A percentile compares a stretch with the other conserved stretches of the same genome.
Conservation (phyloP, 129 eudicot species). For the Arctium lappa region DNA sequence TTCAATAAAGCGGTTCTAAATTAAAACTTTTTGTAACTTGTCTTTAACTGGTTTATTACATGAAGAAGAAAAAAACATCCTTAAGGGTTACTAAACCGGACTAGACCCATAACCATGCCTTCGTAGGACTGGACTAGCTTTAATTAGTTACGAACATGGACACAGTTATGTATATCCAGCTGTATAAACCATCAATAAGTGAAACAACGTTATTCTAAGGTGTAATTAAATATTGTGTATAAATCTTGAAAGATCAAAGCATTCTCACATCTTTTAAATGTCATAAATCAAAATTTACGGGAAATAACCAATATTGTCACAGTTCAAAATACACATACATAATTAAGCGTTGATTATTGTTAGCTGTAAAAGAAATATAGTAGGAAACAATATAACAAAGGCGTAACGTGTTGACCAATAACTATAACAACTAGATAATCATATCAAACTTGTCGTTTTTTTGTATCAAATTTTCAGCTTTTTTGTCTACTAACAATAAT, state of each 20-base stretch:
- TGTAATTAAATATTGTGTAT: neutral
- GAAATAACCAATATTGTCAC: neutral
- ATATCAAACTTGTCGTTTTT: neutral
- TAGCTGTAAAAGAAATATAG: neutral
- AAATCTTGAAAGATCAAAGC: neutral
- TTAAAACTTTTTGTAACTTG: too few relatives aligned
- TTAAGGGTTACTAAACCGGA: too few relatives aligned
- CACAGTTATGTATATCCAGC: neutral
- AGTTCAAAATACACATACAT: neutral
- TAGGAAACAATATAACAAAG: slow-evolving; percentile 6
- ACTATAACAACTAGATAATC: neutral
- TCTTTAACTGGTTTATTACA: neutral
- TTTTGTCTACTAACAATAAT: too few relatives aligned
- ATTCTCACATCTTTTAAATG: neutral
- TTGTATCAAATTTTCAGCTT: neutral
- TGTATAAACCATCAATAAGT: neutral
- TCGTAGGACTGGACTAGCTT: too few relatives aligned
- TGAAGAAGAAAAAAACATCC: too few relatives aligned
- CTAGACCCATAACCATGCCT: too few relatives aligned
- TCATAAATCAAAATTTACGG: slow-evolving; percentile 1
- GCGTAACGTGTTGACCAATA: neutral
- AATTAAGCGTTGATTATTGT: neutral
- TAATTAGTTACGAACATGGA: too few relatives aligned
- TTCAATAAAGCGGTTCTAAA: too few relatives aligned
- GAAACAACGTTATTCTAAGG: too few relatives aligned